Conservation (phyloP, 2,329 filamentous ascomycete species). For the Phymatotrichopsis omnivora region DNA sequence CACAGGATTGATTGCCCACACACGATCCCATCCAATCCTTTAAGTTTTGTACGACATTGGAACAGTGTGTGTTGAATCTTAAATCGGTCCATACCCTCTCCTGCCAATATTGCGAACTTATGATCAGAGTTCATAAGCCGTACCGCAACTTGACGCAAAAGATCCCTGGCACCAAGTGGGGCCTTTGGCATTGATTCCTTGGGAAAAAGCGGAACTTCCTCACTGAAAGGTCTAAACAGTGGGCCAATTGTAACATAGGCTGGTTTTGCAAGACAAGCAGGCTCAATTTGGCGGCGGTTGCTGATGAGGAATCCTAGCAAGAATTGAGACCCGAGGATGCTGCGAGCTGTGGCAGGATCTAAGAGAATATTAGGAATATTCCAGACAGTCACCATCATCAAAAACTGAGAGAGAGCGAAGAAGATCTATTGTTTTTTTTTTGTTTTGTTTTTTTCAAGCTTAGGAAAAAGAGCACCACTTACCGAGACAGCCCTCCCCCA, state of each 20-base stretch:
- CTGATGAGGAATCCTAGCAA: constrained; percentile 14
- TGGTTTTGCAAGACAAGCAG: constrained; percentile 10
- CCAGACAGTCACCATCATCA: neutral
- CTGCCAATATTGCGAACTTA: too few species aligned
- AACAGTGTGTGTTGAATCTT: too few species aligned
- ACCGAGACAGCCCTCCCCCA: constrained; percentile 22
- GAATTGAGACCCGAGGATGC: constrained; percentile 6
- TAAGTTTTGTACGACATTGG: too few species aligned
- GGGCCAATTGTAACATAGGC: constrained; percentile 15
- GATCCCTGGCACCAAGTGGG: too few species aligned
- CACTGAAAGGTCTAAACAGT: constrained; percentile 10
- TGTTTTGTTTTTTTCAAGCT: too few species aligned
- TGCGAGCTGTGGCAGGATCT: constrained; percentile 14
- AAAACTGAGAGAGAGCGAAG: neutral
- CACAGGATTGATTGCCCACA: too few species aligned
- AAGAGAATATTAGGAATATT: neutral
- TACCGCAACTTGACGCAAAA: too few species aligned
- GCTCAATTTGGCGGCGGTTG: constrained; percentile 15
- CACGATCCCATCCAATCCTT: too few species aligned
- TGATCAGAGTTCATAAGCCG: too few species aligned
- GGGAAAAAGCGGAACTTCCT: too few species aligned
- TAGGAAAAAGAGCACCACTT: neutral
- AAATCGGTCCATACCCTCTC: too few species aligned
- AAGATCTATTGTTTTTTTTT: neutral
- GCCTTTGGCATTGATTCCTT: too few species aligned